Evolutionary conservation across 306 rosid genomes (phyloP), one percentile per base, ranked within the genome.

Genomic region (Trifolium pratense): DNA sequence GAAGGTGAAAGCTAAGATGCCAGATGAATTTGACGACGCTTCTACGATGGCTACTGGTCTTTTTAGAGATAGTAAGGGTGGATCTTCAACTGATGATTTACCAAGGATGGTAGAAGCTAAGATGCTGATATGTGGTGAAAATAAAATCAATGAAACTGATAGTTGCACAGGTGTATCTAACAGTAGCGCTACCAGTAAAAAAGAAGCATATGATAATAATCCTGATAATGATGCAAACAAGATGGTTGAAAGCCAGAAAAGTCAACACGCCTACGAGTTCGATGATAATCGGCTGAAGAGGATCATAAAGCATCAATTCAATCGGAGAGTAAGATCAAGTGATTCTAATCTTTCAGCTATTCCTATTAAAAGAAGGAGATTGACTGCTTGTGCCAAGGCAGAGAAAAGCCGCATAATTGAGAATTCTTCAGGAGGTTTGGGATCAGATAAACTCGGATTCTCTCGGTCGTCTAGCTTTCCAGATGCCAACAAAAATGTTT

Each of bases 321-420:
- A 71, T 67, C 84, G 70, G 71, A 85, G 81, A 75, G 76, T 73
- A 63, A 84, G 89, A 79, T 68, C 85, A 45, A 70, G 73, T 39
- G 85, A 84, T 70, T 83, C 88, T 49, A 84, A 83, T 76, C 76
- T 57, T 73, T 70, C 32, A 53, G 85, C 74, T 75, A 85, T 84
- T 77, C 79, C 84, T 66, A 62, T 77, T 45, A 92, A 90, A 84
- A 84, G 87, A 48, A 70, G 87, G 73, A 89, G 85, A 78, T 69
- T 92, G 63, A 75, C 87, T 74, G 87, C 89, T 58, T 88, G 89
- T 76, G 84, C 68, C 39, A 78, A 85, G 80, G 82, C 71, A 43
- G 90, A 89, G 78, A 77, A 79, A 57, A 75, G 61, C 34, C 76
- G 76, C 74, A 31, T 70, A 15, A 62, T 32, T 25, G 84, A 84